Evolutionary conservation across 2,329 filamentous ascomycete species (phyloP).

Genomic region (Fusarium bulbicola): DNA sequence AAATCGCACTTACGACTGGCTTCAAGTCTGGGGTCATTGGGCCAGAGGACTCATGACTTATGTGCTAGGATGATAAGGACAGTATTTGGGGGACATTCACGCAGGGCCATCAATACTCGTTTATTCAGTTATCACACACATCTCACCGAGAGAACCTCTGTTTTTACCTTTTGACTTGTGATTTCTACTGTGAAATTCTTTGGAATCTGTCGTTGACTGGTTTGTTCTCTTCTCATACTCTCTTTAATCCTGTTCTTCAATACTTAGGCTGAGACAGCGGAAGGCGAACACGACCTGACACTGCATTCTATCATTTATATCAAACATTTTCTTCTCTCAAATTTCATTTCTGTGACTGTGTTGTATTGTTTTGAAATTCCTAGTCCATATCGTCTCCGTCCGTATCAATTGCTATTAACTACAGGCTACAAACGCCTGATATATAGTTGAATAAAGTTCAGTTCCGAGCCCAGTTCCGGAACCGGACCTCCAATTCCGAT

Average conservation of each 20-base stretch:
- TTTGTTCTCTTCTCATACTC: not conserved
- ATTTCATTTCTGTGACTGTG: not conserved
- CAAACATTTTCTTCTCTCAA: not conserved
- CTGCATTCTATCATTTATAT: not conserved
- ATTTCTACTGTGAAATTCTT: not conserved
- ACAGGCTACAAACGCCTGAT: not conserved
- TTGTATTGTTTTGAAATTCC: not conserved
- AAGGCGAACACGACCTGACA: not conserved
- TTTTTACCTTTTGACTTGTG: not conserved
- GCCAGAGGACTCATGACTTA: not conserved
- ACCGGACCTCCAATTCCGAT: not conserved
- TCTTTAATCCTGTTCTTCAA: not conserved
- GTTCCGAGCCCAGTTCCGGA: not conserved
- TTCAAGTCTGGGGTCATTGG: not conserved
- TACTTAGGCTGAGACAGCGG: not conserved
- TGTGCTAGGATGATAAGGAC: not conserved
- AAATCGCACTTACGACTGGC: not conserved
- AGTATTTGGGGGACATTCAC: not conserved
- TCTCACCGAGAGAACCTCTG: not conserved
- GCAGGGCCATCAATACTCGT: not conserved
- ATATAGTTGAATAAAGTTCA: not conserved
- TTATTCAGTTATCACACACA: not conserved
- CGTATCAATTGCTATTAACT: not conserved
- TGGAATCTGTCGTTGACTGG: not conserved
- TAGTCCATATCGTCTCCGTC: rapidly evolving